phyloP scores from a whole-genome alignment of 345 rosid genomes.

The Murraya koenigii region DNA sequence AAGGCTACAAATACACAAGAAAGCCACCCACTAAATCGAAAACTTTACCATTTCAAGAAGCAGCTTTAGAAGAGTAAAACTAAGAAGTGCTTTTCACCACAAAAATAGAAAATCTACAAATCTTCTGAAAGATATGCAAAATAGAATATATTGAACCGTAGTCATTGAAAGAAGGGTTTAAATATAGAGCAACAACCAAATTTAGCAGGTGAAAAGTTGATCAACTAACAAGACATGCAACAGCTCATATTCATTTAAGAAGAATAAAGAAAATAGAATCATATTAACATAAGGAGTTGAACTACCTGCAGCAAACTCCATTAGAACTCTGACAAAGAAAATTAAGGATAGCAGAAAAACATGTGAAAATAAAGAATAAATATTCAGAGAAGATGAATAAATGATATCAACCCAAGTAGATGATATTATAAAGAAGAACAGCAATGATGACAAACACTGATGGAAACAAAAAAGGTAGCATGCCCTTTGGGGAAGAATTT shows the following conservation, averaged over 20 bases:
- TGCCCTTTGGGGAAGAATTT: constrained; percentile 16
- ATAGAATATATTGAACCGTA: neutral
- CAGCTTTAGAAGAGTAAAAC: neutral
- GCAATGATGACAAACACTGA: constrained; percentile 32
- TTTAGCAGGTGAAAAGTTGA: neutral
- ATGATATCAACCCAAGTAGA: constrained; percentile 28
- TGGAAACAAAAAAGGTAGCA: constrained; percentile 25
- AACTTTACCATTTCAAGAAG: neutral
- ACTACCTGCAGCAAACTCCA: constrained; percentile 27
- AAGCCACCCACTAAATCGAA: neutral
- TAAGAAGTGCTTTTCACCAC: neutral
- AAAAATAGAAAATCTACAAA: neutral
- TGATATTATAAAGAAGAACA: constrained; percentile 22
- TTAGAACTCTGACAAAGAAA: constrained; percentile 18
- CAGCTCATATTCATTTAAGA: neutral
- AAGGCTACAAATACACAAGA: neutral
- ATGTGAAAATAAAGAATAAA: constrained; percentile 19
- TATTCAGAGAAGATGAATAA: constrained; percentile 7
- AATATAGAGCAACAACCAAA: constrained; percentile 3
- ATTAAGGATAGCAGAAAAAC: constrained; percentile 19
- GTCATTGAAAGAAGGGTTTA: neutral
- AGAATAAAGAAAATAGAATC: neutral
- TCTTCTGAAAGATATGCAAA: neutral
- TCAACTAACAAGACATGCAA: constrained; percentile 13
- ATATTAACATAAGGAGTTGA: constrained; percentile 28